phyloP scores from a whole-genome alignment of 2,329 filamentous ascomycete species.

The Ascocoryne sarcoides region DNA sequence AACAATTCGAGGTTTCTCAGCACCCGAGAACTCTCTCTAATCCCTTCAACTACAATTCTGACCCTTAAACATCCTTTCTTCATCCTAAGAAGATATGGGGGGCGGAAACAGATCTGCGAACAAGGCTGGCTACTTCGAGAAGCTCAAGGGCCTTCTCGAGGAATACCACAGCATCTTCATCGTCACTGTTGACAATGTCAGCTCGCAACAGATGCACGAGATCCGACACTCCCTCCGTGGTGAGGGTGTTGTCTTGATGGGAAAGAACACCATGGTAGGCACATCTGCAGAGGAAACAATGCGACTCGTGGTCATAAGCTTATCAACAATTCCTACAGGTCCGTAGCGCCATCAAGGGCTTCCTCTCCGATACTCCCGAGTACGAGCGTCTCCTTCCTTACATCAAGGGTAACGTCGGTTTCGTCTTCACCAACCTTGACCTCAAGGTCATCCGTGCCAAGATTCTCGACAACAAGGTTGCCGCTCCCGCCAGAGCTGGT shows the following conservation, averaged over 20 bases:
- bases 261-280: slow-evolving; percentile 99
- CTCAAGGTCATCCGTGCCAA: slow-evolving; percentile 89
- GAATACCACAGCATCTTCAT: slow-evolving; percentile 98
- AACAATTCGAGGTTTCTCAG: slow-evolving; percentile 14
- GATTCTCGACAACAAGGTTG: slow-evolving; percentile 95
- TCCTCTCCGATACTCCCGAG: slow-evolving; percentile 83
- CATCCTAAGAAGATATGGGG: slow-evolving; percentile 96
- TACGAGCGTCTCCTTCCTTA: slow-evolving; percentile 95
- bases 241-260: slow-evolving; percentile 94
- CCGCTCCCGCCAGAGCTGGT: slow-evolving; percentile 95
- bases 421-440: slow-evolving; percentile 98
- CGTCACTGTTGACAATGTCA: slow-evolving; percentile 98
- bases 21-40: too few species aligned
- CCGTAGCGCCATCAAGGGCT: slow-evolving; percentile 94
- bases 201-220: slow-evolving; percentile 99
- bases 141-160: slow-evolving; percentile 96
- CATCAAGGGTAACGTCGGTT: slow-evolving; percentile 96
- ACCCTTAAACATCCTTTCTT: slow-evolving; percentile 99
- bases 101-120: slow-evolving; percentile 68
- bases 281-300: slow-evolving; percentile 1
- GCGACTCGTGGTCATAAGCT: too few species aligned
- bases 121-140: slow-evolving; percentile 98
- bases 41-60: slow-evolving; percentile 36
- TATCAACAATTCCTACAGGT: slow-evolving; percentile 43
- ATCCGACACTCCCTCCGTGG: slow-evolving; percentile 87